Evolutionary conservation across 345 rosid genomes (phyloP), one percentile per base, ranked within the genome.

Genomic region (Arabidopsis arenosa): DNA sequence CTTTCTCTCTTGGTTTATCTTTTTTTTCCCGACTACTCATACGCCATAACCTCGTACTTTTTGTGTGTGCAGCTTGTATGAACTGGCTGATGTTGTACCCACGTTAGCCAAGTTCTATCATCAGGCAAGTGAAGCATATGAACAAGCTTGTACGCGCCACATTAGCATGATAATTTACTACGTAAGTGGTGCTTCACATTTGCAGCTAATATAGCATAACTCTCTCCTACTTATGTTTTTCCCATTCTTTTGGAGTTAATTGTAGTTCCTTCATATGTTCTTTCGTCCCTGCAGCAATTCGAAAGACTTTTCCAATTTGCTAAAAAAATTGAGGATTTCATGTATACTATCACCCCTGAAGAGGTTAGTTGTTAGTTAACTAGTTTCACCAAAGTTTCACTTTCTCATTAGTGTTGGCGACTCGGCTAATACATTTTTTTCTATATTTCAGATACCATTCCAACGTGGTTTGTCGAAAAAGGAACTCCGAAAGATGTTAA

Each of bases 121-220:
- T 82, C 99, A 91, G 85, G 99, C 99, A 49, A 93, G 97, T 78
- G 99, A 95, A 86, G 88, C 94, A 75, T 93, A 95, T 82, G 99
- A 93, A 80, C 96, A 90, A 84, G 98, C 99, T 64, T 96, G 99
- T 77, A 89, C 96, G 7, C 94, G 93, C 54, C 95, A 88, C 84
- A 95, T 95, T 83, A 90, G 96, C 86, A 83, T 89, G 93, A 95
- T 95, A 70, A 93, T 96, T 70, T 91, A 86, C 85, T 88, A 81
- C 69, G 99, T 93, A 84, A 95, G 97, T 66, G 75, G 54, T 66
- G 26, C 72, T 53, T 48, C 60, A 15, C 60, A 56, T 56, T 15
- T 45, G 45, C 67, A 58, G 53, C 62, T 51, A 18, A 18, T 18
- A 52, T 43, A 65, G 11, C 12, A 41, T 54, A 52, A 47, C 48